These are phyloP conservation scores for Melampsora occidentalis DNA, from an alignment of 1,284 basidiomycete species.

Conservation along the genomic window DNA sequence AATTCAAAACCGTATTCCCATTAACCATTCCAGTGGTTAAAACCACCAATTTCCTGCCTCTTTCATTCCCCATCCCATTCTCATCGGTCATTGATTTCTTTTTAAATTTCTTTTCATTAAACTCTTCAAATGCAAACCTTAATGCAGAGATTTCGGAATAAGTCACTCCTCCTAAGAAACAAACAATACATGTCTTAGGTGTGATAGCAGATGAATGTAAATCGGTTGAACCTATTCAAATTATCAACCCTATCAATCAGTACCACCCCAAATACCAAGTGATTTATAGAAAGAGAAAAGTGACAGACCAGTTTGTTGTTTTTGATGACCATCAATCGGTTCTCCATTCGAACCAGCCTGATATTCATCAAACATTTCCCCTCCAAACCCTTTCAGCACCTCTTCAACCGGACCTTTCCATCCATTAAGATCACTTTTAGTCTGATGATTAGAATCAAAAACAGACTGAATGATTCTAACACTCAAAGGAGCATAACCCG, in stretches of 20 bases:
- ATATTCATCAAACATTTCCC: slow-evolving; percentile 73
- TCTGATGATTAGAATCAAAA: slow-evolving; percentile 59
- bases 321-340: slow-evolving; percentile 53
- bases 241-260: slow-evolving; percentile 36
- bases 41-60: slow-evolving; percentile 46
- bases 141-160: slow-evolving; percentile 94
- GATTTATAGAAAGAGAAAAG: slow-evolving; percentile 42
- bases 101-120: slow-evolving; percentile 62
- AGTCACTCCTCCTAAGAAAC: slow-evolving; percentile 97
- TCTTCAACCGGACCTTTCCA: slow-evolving; percentile 94
- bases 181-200: slow-evolving; percentile 75
- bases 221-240: slow-evolving; percentile 51
- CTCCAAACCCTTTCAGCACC: slow-evolving; percentile 72
- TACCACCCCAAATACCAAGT: slow-evolving; percentile 30
- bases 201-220: slow-evolving; percentile 9
- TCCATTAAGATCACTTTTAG: slow-evolving; percentile 82
- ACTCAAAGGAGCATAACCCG: slow-evolving; percentile 91
- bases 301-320: slow-evolving; percentile 56
- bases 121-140: slow-evolving; percentile 60
- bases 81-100: slow-evolving; percentile 20
- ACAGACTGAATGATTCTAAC: slow-evolving; percentile 67
- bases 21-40: slow-evolving; percentile 48
- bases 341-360: slow-evolving; percentile 57
- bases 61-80: not conserved
- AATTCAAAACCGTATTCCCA: slow-evolving; percentile 46